These are phyloP conservation scores for Lentinus polychrous DNA, from an alignment of 1,284 basidiomycete species.

Conservation along the genomic window DNA sequence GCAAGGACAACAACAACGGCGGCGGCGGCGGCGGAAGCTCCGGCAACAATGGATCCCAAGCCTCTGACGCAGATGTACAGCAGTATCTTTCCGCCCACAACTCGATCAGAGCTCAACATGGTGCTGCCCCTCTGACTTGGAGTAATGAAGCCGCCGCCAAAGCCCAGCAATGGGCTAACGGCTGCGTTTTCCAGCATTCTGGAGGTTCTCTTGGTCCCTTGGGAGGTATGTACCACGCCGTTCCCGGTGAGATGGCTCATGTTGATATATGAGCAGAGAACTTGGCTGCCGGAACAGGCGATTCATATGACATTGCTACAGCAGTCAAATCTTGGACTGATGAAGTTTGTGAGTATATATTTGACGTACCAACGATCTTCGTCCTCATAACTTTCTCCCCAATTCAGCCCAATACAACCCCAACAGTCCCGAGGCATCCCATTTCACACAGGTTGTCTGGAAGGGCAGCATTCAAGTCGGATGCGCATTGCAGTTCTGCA, in stretches of 20 bases:
- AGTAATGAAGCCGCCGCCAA: conserved; percentile 43
- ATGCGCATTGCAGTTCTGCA: conserved; percentile 48
- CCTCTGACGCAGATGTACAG: conserved; percentile 24
- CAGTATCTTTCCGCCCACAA: conserved; percentile 55
- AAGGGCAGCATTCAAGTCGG: conserved; percentile 56
- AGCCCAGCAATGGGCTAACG: conserved; percentile 60
- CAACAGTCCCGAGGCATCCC: conserved; percentile 48
- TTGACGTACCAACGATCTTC: not conserved
- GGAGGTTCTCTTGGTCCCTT: conserved; percentile 52
- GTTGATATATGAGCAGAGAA: conserved; percentile 49
- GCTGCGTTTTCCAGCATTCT: conserved; percentile 58
- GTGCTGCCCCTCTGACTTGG: conserved; percentile 53
- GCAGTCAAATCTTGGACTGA: conserved; percentile 55
- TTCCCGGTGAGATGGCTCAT: too few species aligned
- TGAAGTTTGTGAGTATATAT: conserved; percentile 36
- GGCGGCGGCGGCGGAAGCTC: not conserved
- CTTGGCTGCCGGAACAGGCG: conserved; percentile 58
- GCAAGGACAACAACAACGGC: not conserved
- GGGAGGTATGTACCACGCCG: conserved; percentile 49
- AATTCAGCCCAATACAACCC: conserved; percentile 46
- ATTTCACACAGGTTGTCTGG: conserved; percentile 71
- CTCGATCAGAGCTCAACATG: conserved; percentile 48
- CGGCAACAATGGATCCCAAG: conserved; percentile 7
- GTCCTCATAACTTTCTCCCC: not conserved
- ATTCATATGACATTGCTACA: conserved; percentile 35